Evolutionary conservation across 2,329 filamentous ascomycete genomes (phyloP), one percentile per base, ranked within the genome.

Genomic region (Fusarium sp.): DNA sequence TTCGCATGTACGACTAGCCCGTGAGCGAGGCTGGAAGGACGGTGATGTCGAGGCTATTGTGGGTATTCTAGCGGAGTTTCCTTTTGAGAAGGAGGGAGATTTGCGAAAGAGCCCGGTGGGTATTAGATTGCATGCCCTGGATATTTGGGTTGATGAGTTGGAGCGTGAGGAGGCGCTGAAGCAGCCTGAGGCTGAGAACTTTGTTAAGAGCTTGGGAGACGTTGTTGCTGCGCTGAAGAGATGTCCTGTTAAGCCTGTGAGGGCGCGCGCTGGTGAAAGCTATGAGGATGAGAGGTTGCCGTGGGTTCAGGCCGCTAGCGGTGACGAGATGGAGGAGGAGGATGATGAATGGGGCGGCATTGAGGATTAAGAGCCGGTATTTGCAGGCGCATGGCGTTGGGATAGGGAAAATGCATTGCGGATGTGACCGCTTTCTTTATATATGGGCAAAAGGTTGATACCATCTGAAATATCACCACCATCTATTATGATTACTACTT

Each of bases 61-160:
- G 2, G 73, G 56, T 8, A 71, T 81, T 2, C 64, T 82, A 42
- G 55, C 54, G 8, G 75, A 76, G 52, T 79, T 73, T 35, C 80
- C 79, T 44, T 79, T 83, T 23, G 80, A 82, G 37, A 66, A 69
- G 37, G 78, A 79, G 38, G 78, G 80, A 2, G 77, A 78, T n/a
- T 62, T 90, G 74, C 78, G 80, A 55, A 90, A 89, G 76, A 89
- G 97, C 2, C 92, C 95, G 0, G 92, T 96, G 74, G 96, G 96
- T 0, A 79, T 99, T 79, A 85, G 94, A 69, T 90, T 97, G 80
- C 96, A 99, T 81, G 88, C 95, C 17, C 81, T 97, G 70, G 96
- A 99, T 83, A 88, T 98, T 58, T 98, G 93, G 89, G 88, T 97
- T 12, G 96, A 98, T 80, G 95, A 98, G 85, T 81, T 95, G 75